phyloP scores from a whole-genome alignment of 495 filamentous ascomycete genomes.

The Penicillium antarcticum region DNA sequence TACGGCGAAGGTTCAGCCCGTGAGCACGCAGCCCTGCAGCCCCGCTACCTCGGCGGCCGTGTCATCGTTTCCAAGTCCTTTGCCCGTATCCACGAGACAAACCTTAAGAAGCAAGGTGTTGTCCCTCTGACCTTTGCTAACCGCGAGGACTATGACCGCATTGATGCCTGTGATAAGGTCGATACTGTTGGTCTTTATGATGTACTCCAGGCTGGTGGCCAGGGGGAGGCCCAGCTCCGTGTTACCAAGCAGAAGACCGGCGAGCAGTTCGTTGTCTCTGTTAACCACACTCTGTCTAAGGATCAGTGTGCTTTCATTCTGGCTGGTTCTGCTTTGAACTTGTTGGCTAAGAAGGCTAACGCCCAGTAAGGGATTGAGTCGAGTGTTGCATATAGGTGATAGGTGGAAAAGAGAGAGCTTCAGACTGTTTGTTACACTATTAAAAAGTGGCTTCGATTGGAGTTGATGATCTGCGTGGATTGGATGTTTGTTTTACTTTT shows the following conservation, averaged over 20 bases:
- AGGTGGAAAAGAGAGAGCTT: not conserved
- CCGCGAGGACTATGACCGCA: slow-evolving; percentile 80
- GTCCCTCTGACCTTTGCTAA: slow-evolving; percentile 87
- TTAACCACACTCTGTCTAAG: slow-evolving; percentile 71
- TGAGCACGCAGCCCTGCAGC: slow-evolving; percentile 96
- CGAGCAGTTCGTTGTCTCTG: slow-evolving; percentile 48
- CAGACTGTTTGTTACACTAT: slow-evolving; percentile 1
- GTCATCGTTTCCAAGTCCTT: slow-evolving; percentile 89
- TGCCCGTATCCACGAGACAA: slow-evolving; percentile 97
- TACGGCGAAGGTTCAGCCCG: slow-evolving; percentile 95
- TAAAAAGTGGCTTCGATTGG: slow-evolving; percentile 19
- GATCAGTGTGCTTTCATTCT: slow-evolving; percentile 91
- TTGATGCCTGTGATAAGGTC: slow-evolving; percentile 79
- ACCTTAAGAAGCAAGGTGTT: slow-evolving; percentile 98
- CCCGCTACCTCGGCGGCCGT: slow-evolving; percentile 84
- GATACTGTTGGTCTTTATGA: slow-evolving; percentile 78
- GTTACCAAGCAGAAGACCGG: slow-evolving; percentile 62
- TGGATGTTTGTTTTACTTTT: slow-evolving; percentile 3
- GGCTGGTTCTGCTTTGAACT: slow-evolving; percentile 90
- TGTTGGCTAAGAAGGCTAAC: slow-evolving; percentile 60
- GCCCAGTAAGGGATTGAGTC: slow-evolving; percentile 5
- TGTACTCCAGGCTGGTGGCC: slow-evolving; percentile 71
- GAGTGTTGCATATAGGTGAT: not conserved
- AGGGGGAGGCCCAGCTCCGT: slow-evolving; percentile 69
- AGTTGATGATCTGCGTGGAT: slow-evolving; percentile 18